Base-by-base conservation (phyloP, 352 stramenopile genomes). In the Phytopythium mirpurense region DNA sequence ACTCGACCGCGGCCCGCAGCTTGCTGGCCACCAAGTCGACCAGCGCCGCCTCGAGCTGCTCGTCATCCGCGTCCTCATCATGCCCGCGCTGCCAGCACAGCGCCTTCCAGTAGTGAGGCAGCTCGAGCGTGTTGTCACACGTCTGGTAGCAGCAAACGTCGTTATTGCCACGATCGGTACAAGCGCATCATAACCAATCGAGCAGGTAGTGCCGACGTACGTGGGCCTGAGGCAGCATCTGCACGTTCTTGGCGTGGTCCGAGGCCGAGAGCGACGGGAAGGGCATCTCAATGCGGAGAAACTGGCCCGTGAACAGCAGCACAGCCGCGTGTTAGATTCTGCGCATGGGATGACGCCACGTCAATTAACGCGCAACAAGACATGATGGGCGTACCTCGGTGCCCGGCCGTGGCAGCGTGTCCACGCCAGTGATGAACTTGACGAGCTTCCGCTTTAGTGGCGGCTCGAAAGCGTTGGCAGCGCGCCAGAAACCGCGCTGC, bases 261-360 rank as follows among this genome's bases (percentile, higher is more conserved):
- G 23, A 40, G 5, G 61, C 52, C 3, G 77, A 74, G n/a, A 74
- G 44, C 2, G 59, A 62, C 26, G 69, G 61, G 45, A 90, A 87
- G 1, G 79, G 77, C 77, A 90, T 87, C 60, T 90, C 80, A 11
- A 90, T 86, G 27, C 75, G 74, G 11, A 90, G 59, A 35, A 90
- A 90, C 80, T 90, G 44, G 36, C 36, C 29, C 29, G 14, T 37
- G 23, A 35, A 40, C 29, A 50, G 16, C 31, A 38, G 23, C 27
- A 52, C 23, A 56, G 2, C 16, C 15, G 5, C 48, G 5, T 55
- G 45, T 60, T 27, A 55, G 41, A 21, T 21, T 7, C 23, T 47
- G 23, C 5, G 3, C 9, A 11, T 27, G 0, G 11, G 3, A 31
- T 12, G 21, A 32, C 29, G 29, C 9, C 29, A 9, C 29, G 29